Evolutionary conservation across 2,329 filamentous ascomycete species (phyloP), one percentile per base, ranked within the genome.

Genomic region (Aspergillus aculeatinus): DNA sequence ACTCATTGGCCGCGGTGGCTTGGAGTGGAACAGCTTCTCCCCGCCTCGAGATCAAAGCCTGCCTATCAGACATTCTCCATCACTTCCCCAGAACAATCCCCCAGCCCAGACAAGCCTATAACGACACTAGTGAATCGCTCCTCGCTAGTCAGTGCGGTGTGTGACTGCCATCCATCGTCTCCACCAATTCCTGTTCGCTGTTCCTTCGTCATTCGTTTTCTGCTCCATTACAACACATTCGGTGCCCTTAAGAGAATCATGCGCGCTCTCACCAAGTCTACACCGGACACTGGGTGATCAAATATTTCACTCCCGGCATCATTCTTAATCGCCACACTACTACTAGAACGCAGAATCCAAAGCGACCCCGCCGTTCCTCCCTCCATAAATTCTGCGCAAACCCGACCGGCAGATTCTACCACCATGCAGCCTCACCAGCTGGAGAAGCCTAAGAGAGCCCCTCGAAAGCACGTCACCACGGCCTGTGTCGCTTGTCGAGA

Each of bases 401-500:
- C 25, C 27, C 44, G 48, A 55, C 53, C 47, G 33, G 31, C 35
- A n/a, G 16, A 19, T 44, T 48, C 42, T 48, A 35, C 33, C 42
- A 21, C 5, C 42, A 73, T 73, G 70, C 69, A 72, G 57, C 63
- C 68, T 29, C 39, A 44, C 39, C 53, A 55, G 53, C 48, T 35
- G 7, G 53, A 55, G 44, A 55, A 33, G 44, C 53, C 53, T n/a
- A 55, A 55, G 27, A 27, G 53, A 44, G 53, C 68, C 5, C 72
- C 72, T 25, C 72, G 77, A 55, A 79, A 77, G 63, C 77, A 80
- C 63, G 75, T 79, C 64, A 79, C 77, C 2, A 79, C 77, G 1
- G 77, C 77, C 10, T 80, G 77, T 58, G 76, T 79, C 31, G 75
- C 76, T 25, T 80, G 77, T 60, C 75, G 77, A 25, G 77, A 80